Percentiles rank a stretch among this genome's conserved stretches.
phyloP scores from a whole-genome alignment of 352 stramenopile genomes.

The Elongisporangium undulatum region DNA sequence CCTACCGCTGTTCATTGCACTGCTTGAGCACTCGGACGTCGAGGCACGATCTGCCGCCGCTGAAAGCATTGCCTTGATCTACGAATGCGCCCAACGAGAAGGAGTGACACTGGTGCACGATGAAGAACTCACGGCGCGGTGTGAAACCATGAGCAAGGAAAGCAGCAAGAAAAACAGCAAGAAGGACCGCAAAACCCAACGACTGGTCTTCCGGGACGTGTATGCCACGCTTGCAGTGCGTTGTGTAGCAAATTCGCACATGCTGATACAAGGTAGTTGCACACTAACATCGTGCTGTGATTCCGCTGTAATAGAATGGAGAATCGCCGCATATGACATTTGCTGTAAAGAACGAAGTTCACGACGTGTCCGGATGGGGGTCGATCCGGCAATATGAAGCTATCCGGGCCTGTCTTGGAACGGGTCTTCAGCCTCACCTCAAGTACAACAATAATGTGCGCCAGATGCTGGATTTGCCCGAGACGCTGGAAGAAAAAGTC shows the following conservation, averaged over 20 bases:
- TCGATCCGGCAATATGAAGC: slow-evolving; percentile 81
- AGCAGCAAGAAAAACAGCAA: slow-evolving; percentile 90
- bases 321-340: slow-evolving; percentile 78
- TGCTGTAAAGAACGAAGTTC: slow-evolving; percentile 64
- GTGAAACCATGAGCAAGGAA: slow-evolving; percentile 81
- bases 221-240: slow-evolving; percentile 69
- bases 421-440: slow-evolving; percentile 78
- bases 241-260: not conserved
- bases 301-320: slow-evolving; percentile 36
- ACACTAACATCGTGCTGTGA: slow-evolving; percentile 1
- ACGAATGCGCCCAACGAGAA: slow-evolving; percentile 56
- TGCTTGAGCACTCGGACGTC: slow-evolving; percentile 78
- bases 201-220: slow-evolving; percentile 81
- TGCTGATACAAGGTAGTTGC: not conserved
- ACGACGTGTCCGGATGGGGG: slow-evolving; percentile 75
- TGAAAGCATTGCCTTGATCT: slow-evolving; percentile 84
- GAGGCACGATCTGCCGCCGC: slow-evolving; percentile 74
- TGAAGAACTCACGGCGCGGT: slow-evolving; percentile 64
- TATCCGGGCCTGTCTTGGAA: slow-evolving; percentile 70
- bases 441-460: slow-evolving; percentile 88
- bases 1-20: slow-evolving; percentile 58
- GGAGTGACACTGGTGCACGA: slow-evolving; percentile 46
- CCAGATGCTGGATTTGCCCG: slow-evolving; percentile 65
- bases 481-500: slow-evolving; percentile 68
- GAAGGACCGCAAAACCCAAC: slow-evolving; percentile 84